Evolutionary conservation across 2,329 filamentous ascomycete genomes (phyloP), one percentile per base, ranked within the genome.

Genomic region (Fusarium phyllophilum): DNA sequence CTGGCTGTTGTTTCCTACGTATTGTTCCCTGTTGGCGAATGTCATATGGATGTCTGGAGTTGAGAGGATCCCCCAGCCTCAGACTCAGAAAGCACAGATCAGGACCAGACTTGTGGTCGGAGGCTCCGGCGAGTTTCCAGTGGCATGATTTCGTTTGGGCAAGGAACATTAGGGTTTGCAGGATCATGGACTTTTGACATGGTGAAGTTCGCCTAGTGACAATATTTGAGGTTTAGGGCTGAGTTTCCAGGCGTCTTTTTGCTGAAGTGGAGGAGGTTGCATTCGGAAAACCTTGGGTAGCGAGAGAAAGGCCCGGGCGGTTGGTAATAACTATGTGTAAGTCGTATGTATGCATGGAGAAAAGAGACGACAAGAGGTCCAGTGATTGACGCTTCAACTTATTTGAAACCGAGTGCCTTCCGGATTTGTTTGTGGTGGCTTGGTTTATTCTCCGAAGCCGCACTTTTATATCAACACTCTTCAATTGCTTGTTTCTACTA

Each of bases 391-490:
- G 34, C 54, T 62, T 39, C 54, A 62, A 52, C 36, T 20, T 22
- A 31, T 55, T 51, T 34, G 34, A 39, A 58, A 24, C 46, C 31
- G 38, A 58, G 58, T 49, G 41, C 48, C 49, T 74, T 72, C 62
- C 45, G 42, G 34, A 62, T 55, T 36, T 62, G 45, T 68, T 48
- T 57, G 29, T n/a, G 41, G 51, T 58, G 38, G 48, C 54, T 66
- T 62, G 70, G 41, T 68, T 72, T 68, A 72, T 72, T 72, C 62
- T 59, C 58, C 62, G 67, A 72, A 62, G 38, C 45, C 45, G 51
- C 36, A 45, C 33, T 34, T 54, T 24, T 24, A 51, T 49, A 34
- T n/a, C 20, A 55, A 31, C 29, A 24, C 64, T 51, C 20, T 41
- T 63, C 31, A 61, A 42, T 31, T 26, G 33, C 42, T 45, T 51